These are phyloP conservation scores for Aphanomyces cochlioides DNA, from an alignment of 352 stramenopile genomes.

Conservation along the genomic window DNA sequence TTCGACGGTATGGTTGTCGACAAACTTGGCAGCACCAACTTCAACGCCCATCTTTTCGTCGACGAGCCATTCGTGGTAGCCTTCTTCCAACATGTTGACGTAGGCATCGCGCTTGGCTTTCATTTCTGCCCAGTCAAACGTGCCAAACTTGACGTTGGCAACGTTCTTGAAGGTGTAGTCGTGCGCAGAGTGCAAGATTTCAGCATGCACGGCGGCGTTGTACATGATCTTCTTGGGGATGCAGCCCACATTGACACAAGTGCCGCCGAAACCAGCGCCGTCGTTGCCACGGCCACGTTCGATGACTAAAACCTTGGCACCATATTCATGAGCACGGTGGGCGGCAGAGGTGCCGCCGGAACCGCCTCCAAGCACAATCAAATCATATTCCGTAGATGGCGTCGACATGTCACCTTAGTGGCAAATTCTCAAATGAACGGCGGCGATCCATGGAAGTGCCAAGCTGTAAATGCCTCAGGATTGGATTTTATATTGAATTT, in stretches of 20 bases:
- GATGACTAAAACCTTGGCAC: slow-evolving; percentile 92
- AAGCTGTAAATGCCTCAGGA: not conserved
- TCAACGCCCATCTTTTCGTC: slow-evolving; percentile 67
- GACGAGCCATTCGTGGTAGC: slow-evolving; percentile 32
- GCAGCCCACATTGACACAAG: slow-evolving; percentile 99
- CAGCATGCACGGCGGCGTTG: slow-evolving; percentile 69
- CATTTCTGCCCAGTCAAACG: slow-evolving; percentile 87
- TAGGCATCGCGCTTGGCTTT: slow-evolving; percentile 93
- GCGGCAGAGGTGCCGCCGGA: slow-evolving; percentile 91
- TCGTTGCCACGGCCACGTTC: slow-evolving; percentile 75
- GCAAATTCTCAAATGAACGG: not conserved
- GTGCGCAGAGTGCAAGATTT: slow-evolving; percentile 52
- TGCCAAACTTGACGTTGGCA: slow-evolving; percentile 58
- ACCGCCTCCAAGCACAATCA: slow-evolving; percentile 89
- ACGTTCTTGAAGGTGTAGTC: slow-evolving; percentile 77
- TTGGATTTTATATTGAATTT: too few species aligned
- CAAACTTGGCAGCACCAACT: slow-evolving; percentile 84
- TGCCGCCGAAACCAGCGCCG: slow-evolving; percentile 87
- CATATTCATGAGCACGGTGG: slow-evolving; percentile 85
- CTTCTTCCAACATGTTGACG: slow-evolving; percentile 90
- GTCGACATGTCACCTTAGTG: too few species aligned
- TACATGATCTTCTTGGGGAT: slow-evolving; percentile 99
- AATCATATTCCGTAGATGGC: slow-evolving; percentile 49
- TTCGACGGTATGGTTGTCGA: slow-evolving; percentile 71
- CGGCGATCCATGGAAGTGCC: not conserved